Evolutionary conservation across 2,329 filamentous ascomycete species (phyloP).

Genomic region (Didymella lethalis): DNA sequence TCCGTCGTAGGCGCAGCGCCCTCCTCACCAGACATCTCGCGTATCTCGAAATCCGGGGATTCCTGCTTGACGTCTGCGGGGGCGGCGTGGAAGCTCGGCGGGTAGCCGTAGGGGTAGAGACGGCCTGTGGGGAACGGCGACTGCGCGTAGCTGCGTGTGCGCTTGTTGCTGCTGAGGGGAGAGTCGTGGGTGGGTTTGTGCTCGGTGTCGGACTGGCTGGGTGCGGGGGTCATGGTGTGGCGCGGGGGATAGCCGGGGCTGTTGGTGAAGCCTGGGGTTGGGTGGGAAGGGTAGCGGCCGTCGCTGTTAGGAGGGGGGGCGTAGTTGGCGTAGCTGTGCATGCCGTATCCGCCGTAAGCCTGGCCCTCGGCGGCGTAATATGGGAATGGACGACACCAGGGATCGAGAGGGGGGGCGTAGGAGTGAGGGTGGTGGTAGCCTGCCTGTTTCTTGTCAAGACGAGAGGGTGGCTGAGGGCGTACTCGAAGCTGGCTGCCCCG

Average conservation of each 20-base stretch:
- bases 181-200: not conserved
- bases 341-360: conserved; percentile 18
- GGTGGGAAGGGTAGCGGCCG: conserved; percentile 8
- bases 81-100: not conserved
- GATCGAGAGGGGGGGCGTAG: conserved; percentile 9
- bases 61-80: conserved; percentile 31
- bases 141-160: not conserved
- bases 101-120: conserved; percentile 1
- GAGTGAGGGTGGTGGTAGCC: conserved; percentile 6
- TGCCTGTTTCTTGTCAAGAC: conserved; percentile 1
- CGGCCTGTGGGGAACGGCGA: not conserved
- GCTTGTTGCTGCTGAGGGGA: not conserved
- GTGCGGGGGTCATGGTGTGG: conserved; percentile 6
- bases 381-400: conserved; percentile 14
- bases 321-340: conserved; percentile 9
- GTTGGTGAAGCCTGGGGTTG: not conserved
- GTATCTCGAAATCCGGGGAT: conserved; percentile 18
- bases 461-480: conserved; percentile 3
- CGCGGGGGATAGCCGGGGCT: conserved; percentile 13
- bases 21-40: conserved; percentile 13
- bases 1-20: conserved; percentile 5
- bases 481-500: not conserved
- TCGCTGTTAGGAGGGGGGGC: not conserved
- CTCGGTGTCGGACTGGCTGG: conserved; percentile 4
- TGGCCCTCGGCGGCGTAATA: conserved; percentile 17